A percentile compares a stretch with the other conserved stretches of the same genome.
Conservation (phyloP, 75 land plant species). For the Pinus tabuliformis region DNA sequence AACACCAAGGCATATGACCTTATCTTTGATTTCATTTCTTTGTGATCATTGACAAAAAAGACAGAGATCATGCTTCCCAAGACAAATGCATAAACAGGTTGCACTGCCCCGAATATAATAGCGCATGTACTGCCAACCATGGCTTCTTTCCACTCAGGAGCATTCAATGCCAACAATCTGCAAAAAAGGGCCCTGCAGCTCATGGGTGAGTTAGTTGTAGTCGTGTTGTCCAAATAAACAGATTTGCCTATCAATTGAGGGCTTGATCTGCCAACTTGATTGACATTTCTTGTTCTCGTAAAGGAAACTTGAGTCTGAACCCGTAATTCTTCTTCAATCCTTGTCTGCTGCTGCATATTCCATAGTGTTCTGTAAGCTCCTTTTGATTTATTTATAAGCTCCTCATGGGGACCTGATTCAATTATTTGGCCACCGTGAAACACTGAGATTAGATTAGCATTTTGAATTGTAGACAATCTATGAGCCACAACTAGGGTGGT, state of each 20-base stretch:
- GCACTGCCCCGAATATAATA: constrained; percentile 56
- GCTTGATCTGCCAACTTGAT: background rate
- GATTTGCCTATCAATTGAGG: background rate
- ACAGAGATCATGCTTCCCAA: constrained; percentile 79
- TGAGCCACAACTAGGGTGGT: constrained; percentile 58
- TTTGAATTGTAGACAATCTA: constrained; percentile 31
- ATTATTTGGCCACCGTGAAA: constrained; percentile 29
- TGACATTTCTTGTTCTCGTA: background rate
- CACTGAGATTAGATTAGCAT: constrained; percentile 34
- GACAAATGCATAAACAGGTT: constrained; percentile 72
- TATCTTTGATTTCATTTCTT: constrained; percentile 39
- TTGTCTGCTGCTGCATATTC: constrained; percentile 22
- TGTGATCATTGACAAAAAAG: constrained; percentile 47
- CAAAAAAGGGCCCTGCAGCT: constrained; percentile 10
- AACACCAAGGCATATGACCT: constrained; percentile 48
- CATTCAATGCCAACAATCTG: constrained; percentile 53
- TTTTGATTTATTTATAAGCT: constrained; percentile 5
- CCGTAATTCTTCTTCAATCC: constrained; percentile 8
- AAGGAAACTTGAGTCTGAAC: background rate
- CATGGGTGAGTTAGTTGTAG: background rate
- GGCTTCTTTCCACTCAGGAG: constrained; percentile 81
- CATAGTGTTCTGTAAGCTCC: constrained; percentile 4
- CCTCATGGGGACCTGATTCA: constrained; percentile 34
- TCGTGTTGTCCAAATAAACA: background rate
- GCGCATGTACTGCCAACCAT: constrained; percentile 66